Evolutionary conservation across 768 basidiomycete species (phyloP), one percentile per base, ranked within the genome.

Genomic region (Agaricus blazei): DNA sequence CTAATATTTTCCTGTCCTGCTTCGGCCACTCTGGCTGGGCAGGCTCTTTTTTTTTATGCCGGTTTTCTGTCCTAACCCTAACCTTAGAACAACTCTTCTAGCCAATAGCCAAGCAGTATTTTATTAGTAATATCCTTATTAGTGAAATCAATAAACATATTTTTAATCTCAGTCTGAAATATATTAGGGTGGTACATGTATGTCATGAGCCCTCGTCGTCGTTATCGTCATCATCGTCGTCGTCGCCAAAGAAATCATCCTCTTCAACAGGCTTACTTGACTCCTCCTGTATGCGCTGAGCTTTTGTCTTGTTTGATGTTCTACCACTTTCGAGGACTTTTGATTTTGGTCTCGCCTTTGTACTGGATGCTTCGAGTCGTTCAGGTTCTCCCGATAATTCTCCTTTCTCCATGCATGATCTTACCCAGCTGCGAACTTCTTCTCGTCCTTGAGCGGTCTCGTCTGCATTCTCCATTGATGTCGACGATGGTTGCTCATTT

Each of bases 1-100:
- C 74, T 62, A 83, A 85, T 84, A 85, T 85, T 85, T 85, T 76
- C 83, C 84, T 69, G 82, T 82, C 79, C 79, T 72, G 70, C 76
- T 76, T 74, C 64, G 75, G 79, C 79, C 81, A 77, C 76, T 78
- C 77, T 76, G 75, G 75, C 74, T 77, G 72, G 69, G 75, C 63
- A 67, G 75, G 76, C 75, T 67, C 47, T 65, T 58, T 67, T 67
- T 19, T 72, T 74, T 72, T 69, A 59, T 43, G 54, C 45, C 58
- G 24, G 29, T 58, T 54, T 11, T 2, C 48, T 3, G 15, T 50
- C 4, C 68, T 77, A 76, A 75, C 73, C 74, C 75, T 78, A 78
- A 77, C 76, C 76, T 60, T 71, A 73, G 34, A 11, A 57, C 40
- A 1, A 34, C 28, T 4, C 15, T 1, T 1, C 9, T 1, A 44